phyloP scores from a whole-genome alignment of 2,329 filamentous ascomycete genomes.

The Sporothrix protearum region DNA sequence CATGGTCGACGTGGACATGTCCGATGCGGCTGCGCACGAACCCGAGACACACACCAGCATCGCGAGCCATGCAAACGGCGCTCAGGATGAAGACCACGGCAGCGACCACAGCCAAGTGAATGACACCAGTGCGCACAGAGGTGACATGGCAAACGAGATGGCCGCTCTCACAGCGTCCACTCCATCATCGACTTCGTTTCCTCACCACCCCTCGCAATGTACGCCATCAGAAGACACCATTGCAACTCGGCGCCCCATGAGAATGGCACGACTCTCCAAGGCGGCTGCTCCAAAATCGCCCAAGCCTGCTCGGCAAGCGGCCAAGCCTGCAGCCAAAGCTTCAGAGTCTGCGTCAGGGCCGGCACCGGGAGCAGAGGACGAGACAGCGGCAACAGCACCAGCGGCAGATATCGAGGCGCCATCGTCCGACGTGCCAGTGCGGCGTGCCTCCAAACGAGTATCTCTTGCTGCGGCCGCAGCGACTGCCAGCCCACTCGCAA shows the following conservation, averaged over 20 bases:
- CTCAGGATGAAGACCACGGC: not conserved
- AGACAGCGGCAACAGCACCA: not conserved
- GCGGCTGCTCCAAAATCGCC: not conserved
- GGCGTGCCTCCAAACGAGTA: conserved; percentile 3
- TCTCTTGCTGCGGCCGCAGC: not conserved
- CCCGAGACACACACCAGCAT: not conserved
- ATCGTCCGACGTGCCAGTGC: not conserved
- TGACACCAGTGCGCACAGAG: not conserved
- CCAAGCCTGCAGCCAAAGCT: not conserved
- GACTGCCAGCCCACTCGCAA: not conserved
- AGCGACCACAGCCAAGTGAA: not conserved
- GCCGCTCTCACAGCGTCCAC: too few relatives aligned
- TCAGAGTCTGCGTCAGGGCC: not conserved
- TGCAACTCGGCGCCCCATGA: conserved; percentile 20
- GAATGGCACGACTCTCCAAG: conserved; percentile 22
- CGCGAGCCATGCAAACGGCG: not conserved
- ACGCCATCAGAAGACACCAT: conserved; percentile 9
- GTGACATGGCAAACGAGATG: not conserved
- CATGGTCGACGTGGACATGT: not conserved
- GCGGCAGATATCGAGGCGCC: not conserved
- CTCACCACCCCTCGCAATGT: not conserved
- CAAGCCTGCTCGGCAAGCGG: not conserved
- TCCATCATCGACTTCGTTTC: not conserved
- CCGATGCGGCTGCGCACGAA: not conserved
- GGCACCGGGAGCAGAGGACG: not conserved